A percentile compares a stretch with the other conserved stretches of the same genome.
These are phyloP conservation scores for Wickerhamomyces xylosicus DNA, from an alignment of 805 yeast species.

Conservation along the genomic window DNA sequence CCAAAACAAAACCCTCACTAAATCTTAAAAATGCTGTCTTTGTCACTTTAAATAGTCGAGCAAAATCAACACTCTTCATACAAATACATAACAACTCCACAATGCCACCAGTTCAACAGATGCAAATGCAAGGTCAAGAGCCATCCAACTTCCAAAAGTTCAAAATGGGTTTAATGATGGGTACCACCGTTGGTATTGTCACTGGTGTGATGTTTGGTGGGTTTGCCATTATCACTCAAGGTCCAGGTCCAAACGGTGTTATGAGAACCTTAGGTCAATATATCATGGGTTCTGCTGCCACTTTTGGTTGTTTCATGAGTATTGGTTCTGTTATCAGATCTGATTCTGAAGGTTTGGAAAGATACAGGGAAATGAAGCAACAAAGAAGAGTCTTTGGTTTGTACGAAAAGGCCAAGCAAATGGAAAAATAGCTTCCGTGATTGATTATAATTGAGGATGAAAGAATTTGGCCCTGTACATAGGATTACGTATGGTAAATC, in stretches of 20 bases:
- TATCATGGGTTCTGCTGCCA: slow-evolving; percentile 92
- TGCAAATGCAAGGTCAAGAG: slow-evolving; percentile 39
- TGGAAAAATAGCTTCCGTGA: not conserved
- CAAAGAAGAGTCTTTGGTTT: not conserved
- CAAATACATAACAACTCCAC: not conserved
- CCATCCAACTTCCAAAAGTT: slow-evolving; percentile 92
- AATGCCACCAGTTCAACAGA: slow-evolving; percentile 54
- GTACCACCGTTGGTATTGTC: slow-evolving; percentile 74
- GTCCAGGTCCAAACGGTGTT: slow-evolving; percentile 98
- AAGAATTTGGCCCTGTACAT: too few relatives aligned
- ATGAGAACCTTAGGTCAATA: slow-evolving; percentile 95
- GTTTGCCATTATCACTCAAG: slow-evolving; percentile 78
- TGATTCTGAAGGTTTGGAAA: slow-evolving; percentile 25
- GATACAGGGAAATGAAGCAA: not conserved
- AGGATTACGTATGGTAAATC: too few relatives aligned
- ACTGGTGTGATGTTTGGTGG: slow-evolving; percentile 95
- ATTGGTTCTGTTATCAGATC: slow-evolving; percentile 89
- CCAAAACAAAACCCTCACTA: too few relatives aligned
- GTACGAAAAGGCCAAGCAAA: not conserved
- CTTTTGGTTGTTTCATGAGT: slow-evolving; percentile 94
- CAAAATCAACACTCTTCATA: not conserved
- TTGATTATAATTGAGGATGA: too few relatives aligned
- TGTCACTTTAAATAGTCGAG: too few relatives aligned
- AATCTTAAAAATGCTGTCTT: too few relatives aligned
- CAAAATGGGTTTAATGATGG: slow-evolving; percentile 98